Percentiles rank a stretch among this genome's conserved stretches.
Evolutionary conservation across 2,329 filamentous ascomycete species (phyloP).

Genomic region (Colletotrichum gloeosporioides): DNA sequence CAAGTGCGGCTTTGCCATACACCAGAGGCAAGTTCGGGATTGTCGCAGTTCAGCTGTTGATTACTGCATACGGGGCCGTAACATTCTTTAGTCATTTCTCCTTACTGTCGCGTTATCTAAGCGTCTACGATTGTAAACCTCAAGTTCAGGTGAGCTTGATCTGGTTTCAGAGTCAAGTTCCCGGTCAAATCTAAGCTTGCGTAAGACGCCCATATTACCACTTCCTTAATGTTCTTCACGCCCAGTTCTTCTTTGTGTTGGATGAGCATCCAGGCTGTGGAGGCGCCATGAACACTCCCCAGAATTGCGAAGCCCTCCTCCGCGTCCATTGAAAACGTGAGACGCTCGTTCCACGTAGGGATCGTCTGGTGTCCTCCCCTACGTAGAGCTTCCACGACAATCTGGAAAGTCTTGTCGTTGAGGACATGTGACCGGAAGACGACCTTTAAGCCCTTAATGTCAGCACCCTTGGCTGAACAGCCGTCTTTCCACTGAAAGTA

Average conservation of each 20-base stretch:
- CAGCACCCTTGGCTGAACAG: background rate
- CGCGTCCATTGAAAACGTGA: background rate
- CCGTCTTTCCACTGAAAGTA: background rate
- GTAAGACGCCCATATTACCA: background rate
- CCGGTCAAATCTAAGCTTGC: background rate
- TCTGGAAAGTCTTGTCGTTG: background rate
- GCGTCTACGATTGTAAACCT: background rate
- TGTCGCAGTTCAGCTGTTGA: background rate
- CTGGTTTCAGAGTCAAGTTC: background rate
- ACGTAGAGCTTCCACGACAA: background rate
- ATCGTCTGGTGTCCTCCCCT: background rate
- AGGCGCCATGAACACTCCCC: background rate
- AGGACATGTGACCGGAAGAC: background rate
- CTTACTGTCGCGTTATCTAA: background rate
- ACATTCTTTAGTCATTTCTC: background rate
- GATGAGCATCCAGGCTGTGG: background rate
- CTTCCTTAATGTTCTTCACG: background rate
- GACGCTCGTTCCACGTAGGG: background rate
- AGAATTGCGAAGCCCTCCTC: background rate
- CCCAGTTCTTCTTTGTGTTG: background rate
- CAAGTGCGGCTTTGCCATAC: background rate
- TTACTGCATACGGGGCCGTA: background rate
- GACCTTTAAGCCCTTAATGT: background rate
- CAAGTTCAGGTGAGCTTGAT: background rate
- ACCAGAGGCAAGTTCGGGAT: background rate